Percentiles rank a stretch among this genome's conserved stretches.
Evolutionary conservation across 768 basidiomycete species (phyloP).

Genomic region (Solioccasus polychromus): DNA sequence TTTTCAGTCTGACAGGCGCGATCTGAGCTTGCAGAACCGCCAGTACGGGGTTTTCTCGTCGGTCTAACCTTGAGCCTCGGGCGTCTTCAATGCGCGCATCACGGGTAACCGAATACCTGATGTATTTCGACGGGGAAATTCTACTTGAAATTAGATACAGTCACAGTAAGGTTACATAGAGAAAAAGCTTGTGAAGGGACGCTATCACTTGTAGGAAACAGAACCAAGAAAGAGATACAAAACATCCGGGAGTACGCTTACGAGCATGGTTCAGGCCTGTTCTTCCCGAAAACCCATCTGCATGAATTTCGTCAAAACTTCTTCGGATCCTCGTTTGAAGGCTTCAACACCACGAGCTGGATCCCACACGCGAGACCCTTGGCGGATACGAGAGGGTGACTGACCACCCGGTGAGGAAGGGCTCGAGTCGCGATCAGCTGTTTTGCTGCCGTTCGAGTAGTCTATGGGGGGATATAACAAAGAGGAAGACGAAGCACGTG

Average conservation of each 20-base stretch:
- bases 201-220: background rate
- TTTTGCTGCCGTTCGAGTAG: conserved; percentile 16
- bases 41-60: no score
- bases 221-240: background rate
- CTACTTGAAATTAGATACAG: no score
- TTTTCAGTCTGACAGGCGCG: no score
- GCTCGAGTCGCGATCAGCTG: background rate
- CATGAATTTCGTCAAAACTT: conserved; percentile 80
- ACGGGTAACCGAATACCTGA: no score
- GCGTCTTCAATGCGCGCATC: no score
- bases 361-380: conserved; percentile 74
- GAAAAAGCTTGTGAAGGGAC: background rate
- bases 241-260: background rate
- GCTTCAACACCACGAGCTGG: conserved; percentile 81
- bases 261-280: conserved; percentile 20
- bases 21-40: no score
- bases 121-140: no score
- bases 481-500: conserved; percentile 1
- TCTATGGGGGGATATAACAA: conserved; percentile 6
- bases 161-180: background rate
- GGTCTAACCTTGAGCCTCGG: no score
- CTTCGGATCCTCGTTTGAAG: conserved; percentile 85
- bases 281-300: conserved; percentile 74
- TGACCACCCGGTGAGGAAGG: conserved; percentile 43
- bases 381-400: conserved; percentile 34